Base-by-base conservation (phyloP, 2,329 filamentous ascomycete species). In the Aureobasidium leucospermi region DNA sequence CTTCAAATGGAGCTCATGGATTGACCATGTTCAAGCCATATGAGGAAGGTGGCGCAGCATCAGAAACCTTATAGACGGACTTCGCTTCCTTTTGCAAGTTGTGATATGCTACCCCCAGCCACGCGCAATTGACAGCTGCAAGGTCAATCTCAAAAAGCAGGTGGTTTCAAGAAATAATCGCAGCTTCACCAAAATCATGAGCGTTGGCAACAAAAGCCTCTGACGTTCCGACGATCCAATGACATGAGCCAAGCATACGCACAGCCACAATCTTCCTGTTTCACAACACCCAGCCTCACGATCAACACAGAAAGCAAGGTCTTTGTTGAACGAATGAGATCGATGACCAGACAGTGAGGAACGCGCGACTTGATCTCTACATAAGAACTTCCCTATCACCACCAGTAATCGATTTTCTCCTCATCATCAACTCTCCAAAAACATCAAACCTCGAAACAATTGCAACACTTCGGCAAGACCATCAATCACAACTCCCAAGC, bases 241-340 rank as follows among this genome's bases (percentile, higher is more conserved):
- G 48, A 52, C 48, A 36, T 41, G 6, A 7, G 48, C 48, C 48
- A 52, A 52, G 48, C 36, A 16, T 10, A n/a, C 36, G 48, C 48
- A 52, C 34, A 52, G 48, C 48, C 48, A 52, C 48, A 31, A 28
- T 16, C 19, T 52, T 31, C 23, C 48, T 39, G 48, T 41, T 52
- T 41, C 23, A 39, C 48, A 31, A 29, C 32, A n/a, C 48, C 23
- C 19, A 52, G 48, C 48, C 48, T 52, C 36, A 52, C 36, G 48
- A 52, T 52, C 48, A 52, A 52, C 48, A 52, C 23, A 16, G 8
- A 28, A 52, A 52, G 23, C 34, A 39, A 51, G 48, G 48, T 52
- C 48, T 16, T 41, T 52, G 11, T n/a, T 31, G 4, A 16, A 52
- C 7, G 29, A 16, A 41, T 39, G 41, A 51, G 34, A 31, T 36